Conservation (phyloP, 192 early-diverging fungal genomes). For the Chytriomyces confervae region DNA sequence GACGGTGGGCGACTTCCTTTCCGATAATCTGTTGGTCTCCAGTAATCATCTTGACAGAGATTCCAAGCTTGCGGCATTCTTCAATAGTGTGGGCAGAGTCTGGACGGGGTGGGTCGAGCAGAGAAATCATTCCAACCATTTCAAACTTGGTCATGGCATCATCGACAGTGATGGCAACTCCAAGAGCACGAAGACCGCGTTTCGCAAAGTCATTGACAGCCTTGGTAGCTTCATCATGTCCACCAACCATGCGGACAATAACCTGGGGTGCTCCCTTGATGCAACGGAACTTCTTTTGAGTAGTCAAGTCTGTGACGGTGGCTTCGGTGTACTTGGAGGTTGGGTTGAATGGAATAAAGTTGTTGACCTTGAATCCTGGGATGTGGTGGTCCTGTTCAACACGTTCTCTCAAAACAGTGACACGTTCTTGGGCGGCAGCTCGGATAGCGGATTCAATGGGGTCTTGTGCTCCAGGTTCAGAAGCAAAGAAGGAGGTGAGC, state of each 20-base stretch:
- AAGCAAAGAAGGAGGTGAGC: slow-evolving; percentile 79
- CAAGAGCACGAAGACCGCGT: slow-evolving; percentile 87
- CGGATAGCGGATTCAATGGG: slow-evolving; percentile 89
- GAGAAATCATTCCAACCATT: slow-evolving; percentile 91
- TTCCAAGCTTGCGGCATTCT: slow-evolving; percentile 81
- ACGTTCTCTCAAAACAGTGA: slow-evolving; percentile 72
- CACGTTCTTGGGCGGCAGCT: slow-evolving; percentile 73
- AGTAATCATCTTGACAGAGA: slow-evolving; percentile 90
- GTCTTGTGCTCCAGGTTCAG: slow-evolving; percentile 86
- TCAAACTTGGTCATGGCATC: slow-evolving; percentile 70
- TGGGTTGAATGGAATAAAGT: slow-evolving; percentile 88
- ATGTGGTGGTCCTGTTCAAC: slow-evolving; percentile 62
- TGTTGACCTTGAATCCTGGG: slow-evolving; percentile 85
- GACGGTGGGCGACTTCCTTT: slow-evolving; percentile 88
- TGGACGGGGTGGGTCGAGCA: slow-evolving; percentile 90
- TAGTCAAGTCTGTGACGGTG: slow-evolving; percentile 74
- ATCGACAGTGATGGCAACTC: slow-evolving; percentile 81
- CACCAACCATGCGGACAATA: slow-evolving; percentile 70
- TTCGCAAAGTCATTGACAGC: slow-evolving; percentile 84
- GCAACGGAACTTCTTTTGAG: slow-evolving; percentile 76
- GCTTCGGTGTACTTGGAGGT: slow-evolving; percentile 87
- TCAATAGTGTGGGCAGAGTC: slow-evolving; percentile 90
- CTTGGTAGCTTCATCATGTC: slow-evolving; percentile 76
- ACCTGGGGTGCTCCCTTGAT: slow-evolving; percentile 95
- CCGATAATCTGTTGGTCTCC: slow-evolving; percentile 89